Evolutionary conservation across 352 stramenopile genomes (phyloP).

Genomic region (Phytophthora colocasiae): DNA sequence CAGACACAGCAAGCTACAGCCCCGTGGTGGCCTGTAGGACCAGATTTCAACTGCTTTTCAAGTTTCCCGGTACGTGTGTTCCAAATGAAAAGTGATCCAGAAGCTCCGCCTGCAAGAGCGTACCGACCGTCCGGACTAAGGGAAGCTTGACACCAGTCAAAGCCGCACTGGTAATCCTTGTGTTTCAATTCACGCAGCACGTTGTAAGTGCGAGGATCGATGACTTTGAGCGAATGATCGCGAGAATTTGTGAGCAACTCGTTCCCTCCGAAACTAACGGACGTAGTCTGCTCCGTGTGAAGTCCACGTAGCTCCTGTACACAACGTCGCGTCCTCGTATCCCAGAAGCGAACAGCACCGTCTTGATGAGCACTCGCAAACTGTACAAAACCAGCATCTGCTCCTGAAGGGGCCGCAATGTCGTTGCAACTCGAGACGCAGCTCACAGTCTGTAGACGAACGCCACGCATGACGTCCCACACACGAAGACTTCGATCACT

Average conservation of each 20-base stretch:
- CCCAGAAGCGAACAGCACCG: constrained; percentile 81
- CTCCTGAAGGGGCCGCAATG: constrained; percentile 53
- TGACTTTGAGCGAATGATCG: constrained; percentile 72
- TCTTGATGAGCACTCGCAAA: constrained; percentile 86
- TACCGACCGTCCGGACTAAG: constrained; percentile 75
- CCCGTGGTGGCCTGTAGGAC: constrained; percentile 56
- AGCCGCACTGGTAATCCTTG: constrained; percentile 69
- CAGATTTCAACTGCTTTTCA: constrained; percentile 60
- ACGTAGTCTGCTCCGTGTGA: constrained; percentile 78
- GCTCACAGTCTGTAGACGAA: constrained; percentile 76
- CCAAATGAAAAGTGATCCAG: constrained; percentile 72
- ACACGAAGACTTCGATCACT: constrained; percentile 80
- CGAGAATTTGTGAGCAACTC: constrained; percentile 79
- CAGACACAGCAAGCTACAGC: constrained; percentile 82
- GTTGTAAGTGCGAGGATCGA: constrained; percentile 74
- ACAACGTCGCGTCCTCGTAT: constrained; percentile 60
- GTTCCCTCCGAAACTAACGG: constrained; percentile 66
- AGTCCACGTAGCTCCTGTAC: constrained; percentile 62
- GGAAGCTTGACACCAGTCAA: constrained; percentile 83
- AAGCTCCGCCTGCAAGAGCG: constrained; percentile 59
- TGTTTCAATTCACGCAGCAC: constrained; percentile 55
- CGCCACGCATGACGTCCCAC: constrained; percentile 73
- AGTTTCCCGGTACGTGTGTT: constrained; percentile 58
- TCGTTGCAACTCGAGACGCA: constrained; percentile 88
- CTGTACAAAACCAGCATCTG: constrained; percentile 51